Evolutionary conservation across 768 basidiomycete species (phyloP).

Genomic region (Gymnopilus junonius): DNA sequence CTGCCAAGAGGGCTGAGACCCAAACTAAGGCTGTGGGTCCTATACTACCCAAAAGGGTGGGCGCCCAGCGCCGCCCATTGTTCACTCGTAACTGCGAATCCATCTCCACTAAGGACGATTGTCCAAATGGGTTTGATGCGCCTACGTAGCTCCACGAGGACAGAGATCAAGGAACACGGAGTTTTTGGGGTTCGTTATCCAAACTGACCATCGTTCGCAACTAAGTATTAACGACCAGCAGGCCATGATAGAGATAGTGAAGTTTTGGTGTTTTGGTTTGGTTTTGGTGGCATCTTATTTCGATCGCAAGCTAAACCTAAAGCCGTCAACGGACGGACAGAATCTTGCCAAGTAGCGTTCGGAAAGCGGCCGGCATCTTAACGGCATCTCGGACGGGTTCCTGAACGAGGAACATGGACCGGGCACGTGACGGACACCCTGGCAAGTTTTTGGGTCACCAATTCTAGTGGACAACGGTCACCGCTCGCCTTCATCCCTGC

Average conservation of each 20-base stretch:
- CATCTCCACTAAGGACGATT: neutral
- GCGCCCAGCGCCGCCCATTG: neutral
- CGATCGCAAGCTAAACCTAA: no score
- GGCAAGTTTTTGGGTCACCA: slow-evolving; percentile 12
- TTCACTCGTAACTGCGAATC: no score
- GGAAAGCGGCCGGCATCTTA: neutral
- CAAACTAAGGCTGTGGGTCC: no score
- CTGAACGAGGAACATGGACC: neutral
- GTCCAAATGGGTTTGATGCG: neutral
- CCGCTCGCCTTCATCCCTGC: neutral
- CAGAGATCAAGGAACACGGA: neutral
- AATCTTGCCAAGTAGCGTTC: neutral
- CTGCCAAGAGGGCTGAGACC: no score
- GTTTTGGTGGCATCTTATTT: no score
- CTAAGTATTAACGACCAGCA: neutral
- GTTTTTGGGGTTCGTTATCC: neutral
- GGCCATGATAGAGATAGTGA: no score
- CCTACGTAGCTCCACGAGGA: neutral
- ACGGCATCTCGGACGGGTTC: neutral
- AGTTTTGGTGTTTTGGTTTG: no score
- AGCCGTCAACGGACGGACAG: neutral
- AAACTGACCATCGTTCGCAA: no score
- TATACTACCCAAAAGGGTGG: no score
- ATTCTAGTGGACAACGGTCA: slow-evolving; percentile 11
- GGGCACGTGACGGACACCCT: slow-evolving; percentile 2